Base-by-base conservation (phyloP, 1,139 yeast species). In the Magnusiomyces suaveolens region DNA sequence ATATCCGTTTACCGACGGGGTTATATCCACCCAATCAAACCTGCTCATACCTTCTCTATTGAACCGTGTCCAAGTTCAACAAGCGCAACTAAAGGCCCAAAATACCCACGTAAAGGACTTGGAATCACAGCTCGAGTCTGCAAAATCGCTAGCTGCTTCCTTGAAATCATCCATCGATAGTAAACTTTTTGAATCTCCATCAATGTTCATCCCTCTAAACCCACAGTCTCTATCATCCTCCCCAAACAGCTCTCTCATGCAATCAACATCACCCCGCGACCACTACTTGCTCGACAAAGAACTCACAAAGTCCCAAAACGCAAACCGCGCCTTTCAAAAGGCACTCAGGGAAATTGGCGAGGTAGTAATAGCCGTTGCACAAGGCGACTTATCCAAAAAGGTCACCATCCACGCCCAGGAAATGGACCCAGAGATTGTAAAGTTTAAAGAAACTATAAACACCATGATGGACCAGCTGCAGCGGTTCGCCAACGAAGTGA, bases 401-500 rank as follows among this genome's bases (percentile, higher is more conserved):
- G 92, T 85, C 16, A 81, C 79, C 56, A 79, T 84, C 51, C 89
- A 84, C 65, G 76, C 81, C 24, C 84, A 80, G 50, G 90, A 85
- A 66, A 77, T 80, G 61, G 90, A 84, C 65, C 87, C 89, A 0
- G 76, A 73, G 56, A 85, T 87, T 60, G 74, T 83, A 60, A 83
- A 82, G 64, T 90, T 86, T 62, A 87, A 87, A 67, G 82, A 81
- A 57, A 84, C 94, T 18, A 86, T 87, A 64, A 87, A 87, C 67
- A 82, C 88, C 20, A 85, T 87, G 90, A 85, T 87, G 86, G 90
- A 84, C 67, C 94, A 86, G 69, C 74, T 87, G 57, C 92, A 84
- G 66, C 79, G 87, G 14, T 87, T 87, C 68, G 90, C 94, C 25
- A 78, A 79, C 58, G 95, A 86, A 68, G 94, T 86, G 43, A 84